Base-by-base conservation (phyloP, 331 rosid species). In the Rosa hybrid region DNA sequence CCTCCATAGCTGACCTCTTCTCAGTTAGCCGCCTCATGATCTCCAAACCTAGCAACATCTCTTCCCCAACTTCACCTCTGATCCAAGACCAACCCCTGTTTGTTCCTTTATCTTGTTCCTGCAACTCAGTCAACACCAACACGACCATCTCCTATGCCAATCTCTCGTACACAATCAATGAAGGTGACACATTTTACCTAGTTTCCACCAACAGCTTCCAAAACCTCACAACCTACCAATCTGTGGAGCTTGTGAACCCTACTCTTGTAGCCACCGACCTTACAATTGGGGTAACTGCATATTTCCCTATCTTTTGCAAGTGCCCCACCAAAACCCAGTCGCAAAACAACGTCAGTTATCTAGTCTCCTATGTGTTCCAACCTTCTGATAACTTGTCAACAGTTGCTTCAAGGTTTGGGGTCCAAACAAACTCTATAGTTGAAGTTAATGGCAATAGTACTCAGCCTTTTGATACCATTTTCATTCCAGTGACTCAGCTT, bases 251-350 rank as follows among this genome's bases (percentile, higher is more conserved):
- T 62, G 97, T 85, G 0, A 96, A 96, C 72, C 99, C 98, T 1
- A 50, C 75, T 41, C 89, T 93, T 10, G 83, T 85, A 16, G 0
- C 94, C 12, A 80, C 77, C 11, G 50, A 90, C 71, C 84, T 96
- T 16, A 0, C 76, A 0, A 68, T 91, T 70, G 99, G 99, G 0
- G 90, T 2, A 20, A 60, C n/a, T 14, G 88, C 23, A n/a, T 13
- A 88, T 1, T 91, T 96, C 45, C 99, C 99, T 0, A 63, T 96
- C 69, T 96, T 96, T 76, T 96, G 98, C 81, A 89, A 78, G 84
- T 96, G 99, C 34, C 99, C 99, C 0, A 88, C 38, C 81, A 60
- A 21, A 3, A 75, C 87, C 56, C 89, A 75, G 62, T 0, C 23
- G 80, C 81, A 23, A 17, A 86, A 78, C 46, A 39, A 54, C 23